Base-by-base conservation (phyloP, 192 early-diverging fungal genomes). In the Coemansia sp. region DNA sequence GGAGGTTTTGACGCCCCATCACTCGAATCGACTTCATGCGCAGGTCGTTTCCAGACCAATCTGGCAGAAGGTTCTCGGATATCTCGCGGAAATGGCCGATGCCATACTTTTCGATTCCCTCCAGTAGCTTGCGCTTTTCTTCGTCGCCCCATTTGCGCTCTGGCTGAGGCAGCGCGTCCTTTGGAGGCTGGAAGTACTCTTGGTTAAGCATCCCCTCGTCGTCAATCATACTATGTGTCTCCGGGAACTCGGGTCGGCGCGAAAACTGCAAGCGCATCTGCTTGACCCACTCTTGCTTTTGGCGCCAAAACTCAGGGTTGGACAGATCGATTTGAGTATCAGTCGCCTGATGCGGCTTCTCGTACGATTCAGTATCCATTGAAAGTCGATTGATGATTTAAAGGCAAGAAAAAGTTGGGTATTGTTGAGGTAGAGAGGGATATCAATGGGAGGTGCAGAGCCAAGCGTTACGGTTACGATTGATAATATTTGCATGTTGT, bases 31-130 rank as follows among this genome's bases (percentile, higher is more conserved):
- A 60, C 48, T 92, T 92, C 56, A 94, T 79, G 35, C 90, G 83
- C 26, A 94, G 75, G 53, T 94, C 92, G 49, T 92, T 90, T 20
- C 69, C 60, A 18, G 65, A 72, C 92, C 90, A 94, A 36, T 80
- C 80, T 7, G 89, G 82, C 15, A 94, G 64, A 19, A 85, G 55
- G 39, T 72, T 80, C 42, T 91, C 87, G 0, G 89, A 86, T 25
- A 92, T 92, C 54, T 89, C 88, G 34, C 87, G 79, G 59, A 93
- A 94, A 53, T 92, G 89, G 10, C 92, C 90, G 60, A 94, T 90
- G 9, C 90, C 92, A 43, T 89, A 73, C 45, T 78, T 86, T 54
- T 81, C 86, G 35, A 94, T 90, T 5, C 92, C 90, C 42, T 87
- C 76, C 26, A 92, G 83, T 23, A 94, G 67, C 38, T 88, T 67